phyloP scores from a whole-genome alignment of 2,329 filamentous ascomycete species.

The Akanthomyces lecanii region DNA sequence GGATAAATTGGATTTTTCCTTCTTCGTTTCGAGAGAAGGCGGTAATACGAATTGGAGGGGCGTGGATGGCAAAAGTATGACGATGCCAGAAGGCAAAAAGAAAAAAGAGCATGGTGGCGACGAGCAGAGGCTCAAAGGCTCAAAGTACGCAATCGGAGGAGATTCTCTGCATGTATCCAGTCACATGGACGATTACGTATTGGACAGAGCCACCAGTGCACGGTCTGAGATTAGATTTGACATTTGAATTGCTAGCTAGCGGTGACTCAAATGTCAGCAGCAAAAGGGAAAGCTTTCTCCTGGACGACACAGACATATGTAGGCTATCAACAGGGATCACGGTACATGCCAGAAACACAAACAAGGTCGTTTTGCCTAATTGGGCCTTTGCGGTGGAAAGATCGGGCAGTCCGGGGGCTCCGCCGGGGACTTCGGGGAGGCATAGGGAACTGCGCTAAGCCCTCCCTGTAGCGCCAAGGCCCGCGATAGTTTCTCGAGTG shows the following conservation, averaged over 20 bases:
- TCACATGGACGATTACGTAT: not conserved
- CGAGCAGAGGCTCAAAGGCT: not conserved
- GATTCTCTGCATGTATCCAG: not conserved
- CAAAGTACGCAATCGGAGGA: not conserved
- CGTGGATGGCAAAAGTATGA: slow-evolving; percentile 3
- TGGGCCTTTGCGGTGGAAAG: not conserved
- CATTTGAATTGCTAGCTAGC: not conserved
- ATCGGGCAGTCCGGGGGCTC: slow-evolving; percentile 2
- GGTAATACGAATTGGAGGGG: slow-evolving; percentile 1
- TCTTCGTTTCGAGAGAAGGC: not conserved
- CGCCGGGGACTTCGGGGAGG: not conserved
- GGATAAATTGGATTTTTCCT: not conserved
- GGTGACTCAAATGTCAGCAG: not conserved
- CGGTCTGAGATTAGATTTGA: not conserved
- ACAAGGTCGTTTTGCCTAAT: not conserved
- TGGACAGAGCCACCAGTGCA: not conserved
- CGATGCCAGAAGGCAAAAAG: not conserved
- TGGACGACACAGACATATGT: not conserved
- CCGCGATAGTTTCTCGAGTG: not conserved
- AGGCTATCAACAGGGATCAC: not conserved
- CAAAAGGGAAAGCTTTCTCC: not conserved
- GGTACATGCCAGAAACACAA: not conserved
- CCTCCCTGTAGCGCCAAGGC: too few relatives aligned
- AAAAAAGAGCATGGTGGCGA: not conserved
- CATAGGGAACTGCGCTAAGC: not conserved